A percentile compares a stretch with the other conserved stretches of the same genome.
Evolutionary conservation across 768 basidiomycete genomes (phyloP).

Genomic region (Serendipita sp.): DNA sequence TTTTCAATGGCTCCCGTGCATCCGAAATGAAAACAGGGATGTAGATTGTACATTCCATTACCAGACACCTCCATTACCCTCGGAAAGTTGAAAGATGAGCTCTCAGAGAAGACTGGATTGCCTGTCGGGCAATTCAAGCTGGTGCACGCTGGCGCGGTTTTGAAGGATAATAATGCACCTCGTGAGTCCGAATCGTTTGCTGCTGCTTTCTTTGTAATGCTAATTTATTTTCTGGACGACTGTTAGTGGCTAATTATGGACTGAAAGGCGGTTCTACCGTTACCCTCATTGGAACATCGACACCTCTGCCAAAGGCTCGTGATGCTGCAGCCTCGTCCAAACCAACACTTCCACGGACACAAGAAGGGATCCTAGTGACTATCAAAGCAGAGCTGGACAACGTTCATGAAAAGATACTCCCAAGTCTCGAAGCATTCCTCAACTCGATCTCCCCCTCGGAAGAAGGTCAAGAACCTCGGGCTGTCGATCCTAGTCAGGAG

Average conservation of each 20-base stretch:
- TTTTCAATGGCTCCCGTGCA: not conserved
- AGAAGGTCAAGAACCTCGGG: not conserved
- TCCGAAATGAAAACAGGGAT: not conserved
- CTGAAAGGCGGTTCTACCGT: constrained; percentile 55
- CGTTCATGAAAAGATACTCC: constrained; percentile 39
- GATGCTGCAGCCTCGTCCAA: constrained; percentile 15
- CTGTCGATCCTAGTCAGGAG: constrained; percentile 12
- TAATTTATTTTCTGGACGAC: not conserved
- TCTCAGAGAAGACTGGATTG: constrained; percentile 65
- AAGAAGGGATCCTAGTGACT: constrained; percentile 34
- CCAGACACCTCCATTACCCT: constrained; percentile 20
- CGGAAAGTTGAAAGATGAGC: constrained; percentile 35
- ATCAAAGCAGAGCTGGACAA: constrained; percentile 40
- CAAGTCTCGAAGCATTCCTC: constrained; percentile 44
- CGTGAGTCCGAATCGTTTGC: constrained; percentile 26
- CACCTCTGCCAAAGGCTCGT: constrained; percentile 17
- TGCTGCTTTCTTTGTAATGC: not conserved
- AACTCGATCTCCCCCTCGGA: constrained; percentile 23
- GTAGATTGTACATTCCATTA: not conserved
- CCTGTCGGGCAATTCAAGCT: constrained; percentile 62
- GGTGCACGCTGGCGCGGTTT: constrained; percentile 78
- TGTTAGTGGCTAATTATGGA: constrained; percentile 55
- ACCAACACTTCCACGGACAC: constrained; percentile 21
- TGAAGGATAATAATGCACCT: constrained; percentile 64
- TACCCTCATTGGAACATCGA: constrained; percentile 42